These are phyloP conservation scores for Trichoderma breve DNA, from an alignment of 2,329 filamentous ascomycete species.

Conservation along the genomic window DNA sequence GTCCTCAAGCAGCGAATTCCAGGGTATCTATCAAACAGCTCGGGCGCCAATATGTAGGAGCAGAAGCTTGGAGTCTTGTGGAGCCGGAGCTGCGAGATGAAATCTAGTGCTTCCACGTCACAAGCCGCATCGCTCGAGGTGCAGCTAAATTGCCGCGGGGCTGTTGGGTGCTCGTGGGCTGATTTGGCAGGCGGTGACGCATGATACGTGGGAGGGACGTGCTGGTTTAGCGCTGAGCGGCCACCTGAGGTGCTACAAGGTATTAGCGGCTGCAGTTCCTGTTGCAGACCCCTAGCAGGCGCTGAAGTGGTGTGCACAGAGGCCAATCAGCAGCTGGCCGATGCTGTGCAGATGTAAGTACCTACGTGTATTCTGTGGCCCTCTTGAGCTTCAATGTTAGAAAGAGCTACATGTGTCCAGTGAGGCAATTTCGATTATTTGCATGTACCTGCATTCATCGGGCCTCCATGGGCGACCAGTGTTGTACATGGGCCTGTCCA, in stretches of 20 bases:
- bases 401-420: neutral
- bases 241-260: neutral
- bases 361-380: neutral
- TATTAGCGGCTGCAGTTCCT: neutral
- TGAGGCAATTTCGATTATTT: neutral
- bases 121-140: neutral
- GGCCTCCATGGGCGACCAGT: neutral
- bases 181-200: conserved; percentile 16
- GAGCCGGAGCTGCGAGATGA: conserved; percentile 8
- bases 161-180: neutral
- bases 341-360: neutral
- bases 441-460: neutral
- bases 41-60: neutral
- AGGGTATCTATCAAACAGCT: neutral
- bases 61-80: neutral
- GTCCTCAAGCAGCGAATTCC: conserved; percentile 17
- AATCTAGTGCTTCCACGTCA: conserved; percentile 16
- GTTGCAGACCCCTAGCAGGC: neutral
- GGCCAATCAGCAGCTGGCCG: neutral
- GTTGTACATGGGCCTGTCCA: neutral
- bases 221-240: neutral
- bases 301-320: neutral
- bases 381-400: neutral
- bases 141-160: conserved; percentile 14
- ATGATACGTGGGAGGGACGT: neutral